Percentiles rank a stretch among this genome's conserved stretches.
Evolutionary conservation across 1,284 basidiomycete species (phyloP).

Genomic region (Pseudozyma thailandica): DNA sequence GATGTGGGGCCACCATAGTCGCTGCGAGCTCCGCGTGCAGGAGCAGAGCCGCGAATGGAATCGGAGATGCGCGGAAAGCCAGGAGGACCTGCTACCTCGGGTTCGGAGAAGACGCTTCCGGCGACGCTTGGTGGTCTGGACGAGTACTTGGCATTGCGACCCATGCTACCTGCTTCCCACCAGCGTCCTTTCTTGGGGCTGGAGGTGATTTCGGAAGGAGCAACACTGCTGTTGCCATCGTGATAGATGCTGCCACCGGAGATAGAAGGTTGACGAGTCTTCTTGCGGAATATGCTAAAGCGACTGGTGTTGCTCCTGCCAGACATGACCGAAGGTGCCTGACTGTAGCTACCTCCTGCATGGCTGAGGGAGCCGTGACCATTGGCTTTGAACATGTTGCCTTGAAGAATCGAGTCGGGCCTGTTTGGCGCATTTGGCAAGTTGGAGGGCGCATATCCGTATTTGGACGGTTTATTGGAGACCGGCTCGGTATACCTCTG

Average conservation of each 20-base stretch:
- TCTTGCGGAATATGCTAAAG: conserved; percentile 50
- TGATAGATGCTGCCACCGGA: conserved; percentile 47
- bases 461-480: conserved; percentile 17
- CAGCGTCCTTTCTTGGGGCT: conserved; percentile 42
- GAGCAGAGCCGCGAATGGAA: conserved; percentile 7
- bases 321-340: conserved; percentile 47
- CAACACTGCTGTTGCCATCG: conserved; percentile 46
- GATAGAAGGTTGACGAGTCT: conserved; percentile 29
- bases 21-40: conserved; percentile 40
- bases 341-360: conserved; percentile 14
- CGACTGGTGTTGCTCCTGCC: conserved; percentile 50
- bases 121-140: conserved; percentile 52
- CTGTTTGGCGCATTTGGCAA: conserved; percentile 56
- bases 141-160: conserved; percentile 28
- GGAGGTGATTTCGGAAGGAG: conserved; percentile 28
- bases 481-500: conserved; percentile 60
- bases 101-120: conserved; percentile 60
- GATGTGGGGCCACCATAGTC: conserved; percentile 46
- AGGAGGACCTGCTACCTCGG: conserved; percentile 23
- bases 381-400: conserved; percentile 51
- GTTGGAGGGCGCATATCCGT: conserved; percentile 40
- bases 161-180: conserved; percentile 54
- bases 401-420: conserved; percentile 53
- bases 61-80: conserved; percentile 28
- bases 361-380: conserved; percentile 27